Percentiles rank a stretch among this genome's conserved stretches.
phyloP scores from a whole-genome alignment of 2,329 filamentous ascomycete genomes.

The Fusarium luffae region DNA sequence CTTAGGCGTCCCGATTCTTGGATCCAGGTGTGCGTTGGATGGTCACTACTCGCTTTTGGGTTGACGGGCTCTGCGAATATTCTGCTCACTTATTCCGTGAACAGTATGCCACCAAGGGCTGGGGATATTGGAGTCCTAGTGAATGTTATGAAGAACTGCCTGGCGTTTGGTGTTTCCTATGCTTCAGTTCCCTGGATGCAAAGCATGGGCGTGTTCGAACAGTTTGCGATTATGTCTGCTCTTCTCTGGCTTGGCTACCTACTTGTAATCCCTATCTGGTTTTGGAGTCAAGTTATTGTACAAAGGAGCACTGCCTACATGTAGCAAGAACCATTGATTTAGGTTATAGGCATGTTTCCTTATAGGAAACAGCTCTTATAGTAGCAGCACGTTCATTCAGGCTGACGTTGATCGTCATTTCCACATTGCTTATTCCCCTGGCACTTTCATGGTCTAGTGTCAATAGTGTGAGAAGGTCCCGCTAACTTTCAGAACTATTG shows the following conservation, averaged over 20 bases:
- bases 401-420: neutral
- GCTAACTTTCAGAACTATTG: slow-evolving; percentile 1
- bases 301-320: neutral
- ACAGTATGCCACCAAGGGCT: neutral
- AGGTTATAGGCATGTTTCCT: neutral
- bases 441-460: neutral
- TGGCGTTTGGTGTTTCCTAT: slow-evolving; percentile 13
- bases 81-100: slow-evolving; percentile 6
- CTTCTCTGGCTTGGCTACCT: slow-evolving; percentile 6
- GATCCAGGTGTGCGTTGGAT: slow-evolving; percentile 1
- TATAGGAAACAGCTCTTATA: accelerated
- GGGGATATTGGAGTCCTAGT: slow-evolving; percentile 16
- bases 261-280: neutral
- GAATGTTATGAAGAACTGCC: slow-evolving; percentile 12
- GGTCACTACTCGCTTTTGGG: slow-evolving; percentile 2
- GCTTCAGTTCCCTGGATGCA: neutral
- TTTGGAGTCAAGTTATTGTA: neutral
- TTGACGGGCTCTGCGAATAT: slow-evolving; percentile 12
- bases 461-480: neutral
- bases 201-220: neutral
- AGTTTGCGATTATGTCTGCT: neutral
- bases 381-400: neutral
- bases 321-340: accelerated
- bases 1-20: neutral
- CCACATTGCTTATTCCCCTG: neutral